A percentile compares a stretch with the other conserved stretches of the same genome.
phyloP scores from a whole-genome alignment of 352 stramenopile genomes.

The Globisporangium spiculum region DNA sequence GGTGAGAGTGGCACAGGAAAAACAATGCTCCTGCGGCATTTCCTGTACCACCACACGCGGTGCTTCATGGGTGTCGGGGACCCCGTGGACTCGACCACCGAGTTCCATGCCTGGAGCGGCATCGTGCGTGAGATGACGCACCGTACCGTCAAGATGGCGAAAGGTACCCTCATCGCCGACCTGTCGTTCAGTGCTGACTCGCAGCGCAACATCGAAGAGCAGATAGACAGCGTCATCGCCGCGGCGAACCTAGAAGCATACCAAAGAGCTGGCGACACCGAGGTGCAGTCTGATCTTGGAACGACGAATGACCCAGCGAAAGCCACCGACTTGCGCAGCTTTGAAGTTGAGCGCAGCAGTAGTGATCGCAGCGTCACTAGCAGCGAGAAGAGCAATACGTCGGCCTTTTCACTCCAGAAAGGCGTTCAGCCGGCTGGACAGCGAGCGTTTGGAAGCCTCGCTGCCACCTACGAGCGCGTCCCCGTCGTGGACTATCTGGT shows the following conservation, averaged over 20 bases:
- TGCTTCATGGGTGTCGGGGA: slow-evolving; percentile 60
- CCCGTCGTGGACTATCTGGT: slow-evolving; percentile 59
- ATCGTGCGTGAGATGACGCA: slow-evolving; percentile 43
- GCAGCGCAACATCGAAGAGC: background rate
- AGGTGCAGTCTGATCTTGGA: too few relatives aligned
- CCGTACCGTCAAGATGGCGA: slow-evolving; percentile 30
- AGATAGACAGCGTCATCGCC: background rate
- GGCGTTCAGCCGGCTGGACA: background rate
- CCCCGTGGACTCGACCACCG: slow-evolving; percentile 48
- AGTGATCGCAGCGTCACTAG: background rate
- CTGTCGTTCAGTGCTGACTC: background rate
- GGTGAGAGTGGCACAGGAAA: slow-evolving; percentile 64
- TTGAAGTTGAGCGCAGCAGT: background rate
- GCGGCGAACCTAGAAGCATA: background rate
- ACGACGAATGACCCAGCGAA: background rate
- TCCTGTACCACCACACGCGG: slow-evolving; percentile 40
- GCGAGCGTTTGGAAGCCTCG: slow-evolving; percentile 6
- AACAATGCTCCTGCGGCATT: slow-evolving; percentile 62
- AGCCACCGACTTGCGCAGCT: background rate
- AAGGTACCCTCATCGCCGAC: background rate
- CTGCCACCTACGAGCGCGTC: slow-evolving; percentile 33
- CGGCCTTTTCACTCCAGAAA: background rate
- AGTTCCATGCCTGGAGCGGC: slow-evolving; percentile 58
- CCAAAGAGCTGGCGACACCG: background rate
- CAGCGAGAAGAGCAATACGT: background rate